These are phyloP conservation scores for Neofusicoccum laricinum DNA, from an alignment of 2,329 filamentous ascomycete genomes.

Conservation along the genomic window DNA sequence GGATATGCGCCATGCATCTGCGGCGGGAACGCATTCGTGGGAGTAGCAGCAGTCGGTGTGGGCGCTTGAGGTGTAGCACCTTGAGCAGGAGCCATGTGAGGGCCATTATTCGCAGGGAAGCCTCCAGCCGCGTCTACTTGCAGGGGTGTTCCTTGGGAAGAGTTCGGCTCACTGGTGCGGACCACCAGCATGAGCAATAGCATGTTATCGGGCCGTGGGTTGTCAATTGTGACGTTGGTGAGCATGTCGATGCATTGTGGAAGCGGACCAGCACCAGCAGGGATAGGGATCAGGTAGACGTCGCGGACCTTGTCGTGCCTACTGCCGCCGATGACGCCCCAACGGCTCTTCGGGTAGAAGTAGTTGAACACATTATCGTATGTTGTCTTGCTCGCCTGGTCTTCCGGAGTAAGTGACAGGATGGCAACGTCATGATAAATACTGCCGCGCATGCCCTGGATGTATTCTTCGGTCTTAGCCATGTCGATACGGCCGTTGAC, in stretches of 20 bases:
- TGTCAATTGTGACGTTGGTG: constrained; percentile 77
- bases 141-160: constrained; percentile 26
- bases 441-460: constrained; percentile 82
- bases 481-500: constrained; percentile 80
- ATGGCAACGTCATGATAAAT: constrained; percentile 81
- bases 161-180: constrained; percentile 36
- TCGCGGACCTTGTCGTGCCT: constrained; percentile 75
- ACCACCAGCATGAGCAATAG: constrained; percentile 84
- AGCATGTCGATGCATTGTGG: constrained; percentile 88
- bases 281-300: constrained; percentile 85
- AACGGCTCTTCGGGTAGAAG: constrained; percentile 76
- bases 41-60: constrained; percentile 17
- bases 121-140: constrained; percentile 26
- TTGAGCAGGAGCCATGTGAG: constrained; percentile 18
- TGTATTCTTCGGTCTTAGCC: constrained; percentile 82
- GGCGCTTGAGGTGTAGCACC: not conserved
- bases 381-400: constrained; percentile 54
- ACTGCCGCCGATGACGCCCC: constrained; percentile 75
- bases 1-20: not conserved
- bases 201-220: constrained; percentile 68
- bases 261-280: constrained; percentile 63
- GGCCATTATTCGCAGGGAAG: constrained; percentile 19
- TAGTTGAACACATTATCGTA: constrained; percentile 84
- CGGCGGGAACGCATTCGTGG: not conserved
- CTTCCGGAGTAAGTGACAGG: constrained; percentile 64